Percentiles rank a stretch among this genome's conserved stretches.
Evolutionary conservation across 129 eudicot species (phyloP).

Genomic region (Ambrosia artemisiifolia): DNA sequence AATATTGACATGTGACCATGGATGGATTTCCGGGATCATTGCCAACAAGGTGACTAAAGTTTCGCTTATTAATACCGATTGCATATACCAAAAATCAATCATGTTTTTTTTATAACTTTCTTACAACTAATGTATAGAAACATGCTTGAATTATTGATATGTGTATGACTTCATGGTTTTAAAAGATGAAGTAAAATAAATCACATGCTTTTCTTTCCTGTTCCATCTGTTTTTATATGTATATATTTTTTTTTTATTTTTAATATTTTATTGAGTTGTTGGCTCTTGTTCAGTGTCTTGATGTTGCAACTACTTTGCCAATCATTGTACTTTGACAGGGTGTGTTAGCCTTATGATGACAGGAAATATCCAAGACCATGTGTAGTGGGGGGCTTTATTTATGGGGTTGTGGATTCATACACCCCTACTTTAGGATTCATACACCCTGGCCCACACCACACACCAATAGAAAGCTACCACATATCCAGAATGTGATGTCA

Average conservation of each 20-base stretch:
- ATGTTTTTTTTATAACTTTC: slow-evolving; percentile 3
- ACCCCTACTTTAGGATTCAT: too few species aligned
- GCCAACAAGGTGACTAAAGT: slow-evolving; percentile 19
- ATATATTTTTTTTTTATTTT: neutral
- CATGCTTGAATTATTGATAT: slow-evolving; percentile 15
- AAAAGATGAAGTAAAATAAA: slow-evolving; percentile 1
- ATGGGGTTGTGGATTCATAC: too few species aligned
- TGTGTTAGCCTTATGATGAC: neutral
- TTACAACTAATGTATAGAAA: slow-evolving; percentile 9
- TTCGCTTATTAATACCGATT: slow-evolving; percentile 9
- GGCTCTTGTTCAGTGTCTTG: neutral
- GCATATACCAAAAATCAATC: slow-evolving; percentile 22
- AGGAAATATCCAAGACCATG: too few species aligned
- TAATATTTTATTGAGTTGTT: neutral
- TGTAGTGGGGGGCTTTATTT: too few species aligned
- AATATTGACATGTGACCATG: neutral
- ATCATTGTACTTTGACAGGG: slow-evolving; percentile 1
- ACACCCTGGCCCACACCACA: too few species aligned
- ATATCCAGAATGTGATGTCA: too few species aligned
- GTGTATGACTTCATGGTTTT: slow-evolving; percentile 9
- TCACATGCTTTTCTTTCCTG: neutral
- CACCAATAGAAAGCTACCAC: too few species aligned
- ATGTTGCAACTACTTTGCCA: neutral
- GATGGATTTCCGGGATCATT: slow-evolving; percentile 8
- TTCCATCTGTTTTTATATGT: neutral